phyloP scores from a whole-genome alignment of 2,329 filamentous ascomycete species.

The Lachnellula occidentalis region DNA sequence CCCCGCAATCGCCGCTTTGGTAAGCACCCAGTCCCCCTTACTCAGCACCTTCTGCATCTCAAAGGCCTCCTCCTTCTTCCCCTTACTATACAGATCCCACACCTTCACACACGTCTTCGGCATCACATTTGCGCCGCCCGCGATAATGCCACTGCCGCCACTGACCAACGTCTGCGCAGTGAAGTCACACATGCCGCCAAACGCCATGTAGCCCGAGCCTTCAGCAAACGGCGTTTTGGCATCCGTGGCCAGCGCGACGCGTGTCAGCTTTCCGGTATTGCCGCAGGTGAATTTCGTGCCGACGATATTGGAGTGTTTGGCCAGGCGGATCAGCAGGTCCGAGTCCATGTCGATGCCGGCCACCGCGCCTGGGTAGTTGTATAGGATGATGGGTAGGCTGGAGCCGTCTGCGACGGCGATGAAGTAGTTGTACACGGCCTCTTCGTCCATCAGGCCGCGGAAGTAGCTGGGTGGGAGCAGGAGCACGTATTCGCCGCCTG shows the following conservation, averaged over 20 bases:
- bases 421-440: conserved; percentile 67
- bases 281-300: conserved; percentile 91
- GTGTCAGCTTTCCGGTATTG: conserved; percentile 82
- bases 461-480: conserved; percentile 82
- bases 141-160: conserved; percentile 79
- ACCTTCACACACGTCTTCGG: conserved; percentile 76
- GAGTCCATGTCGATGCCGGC: conserved; percentile 86
- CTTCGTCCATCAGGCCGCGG: conserved; percentile 64
- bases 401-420: conserved; percentile 63
- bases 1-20: conserved; percentile 77
- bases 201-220: conserved; percentile 72
- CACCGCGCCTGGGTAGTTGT: conserved; percentile 88
- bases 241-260: conserved; percentile 67
- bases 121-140: conserved; percentile 78
- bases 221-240: conserved; percentile 59
- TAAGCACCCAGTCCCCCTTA: conserved; percentile 76
- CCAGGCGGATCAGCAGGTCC: conserved; percentile 75
- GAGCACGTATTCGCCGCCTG: conserved; percentile 75
- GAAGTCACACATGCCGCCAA: conserved; percentile 85
- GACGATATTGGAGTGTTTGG: conserved; percentile 75
- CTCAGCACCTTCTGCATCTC: conserved; percentile 72
- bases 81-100: conserved; percentile 69
- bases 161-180: conserved; percentile 74
- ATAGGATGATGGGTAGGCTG: conserved; percentile 73
- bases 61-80: conserved; percentile 69